Evolutionary conservation across 768 basidiomycete genomes (phyloP), one percentile per base, ranked within the genome.

Genomic region (Candolleomyces efflorescens): DNA sequence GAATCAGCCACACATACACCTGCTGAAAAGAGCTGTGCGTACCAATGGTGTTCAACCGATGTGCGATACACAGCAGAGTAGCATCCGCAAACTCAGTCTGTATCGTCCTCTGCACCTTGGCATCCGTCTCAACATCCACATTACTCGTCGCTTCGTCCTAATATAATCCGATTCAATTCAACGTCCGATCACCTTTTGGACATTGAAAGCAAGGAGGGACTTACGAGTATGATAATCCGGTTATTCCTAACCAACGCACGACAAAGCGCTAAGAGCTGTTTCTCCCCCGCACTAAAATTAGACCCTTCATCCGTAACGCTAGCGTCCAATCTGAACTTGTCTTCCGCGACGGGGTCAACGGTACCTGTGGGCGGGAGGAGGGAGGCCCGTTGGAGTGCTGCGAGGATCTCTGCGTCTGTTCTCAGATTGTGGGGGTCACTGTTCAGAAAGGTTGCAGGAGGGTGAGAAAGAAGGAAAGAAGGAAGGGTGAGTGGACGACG

Each of bases 281-380:
- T 77, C 63, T 83, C 82, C 36, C 82, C 84, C 0, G 79, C 82
- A 59, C 79, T 81, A 61, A 78, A 83, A 60, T 85, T 86, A 0
- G 74, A 73, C 3, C 82, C 62, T 57, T 63, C 62, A 62, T 86
- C 82, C 7, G 81, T 78, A 5, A 90, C 84, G 1, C 70, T 67
- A 0, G 83, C 75, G 63, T 85, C 81, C 36, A 90, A 70, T 58
- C 82, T 82, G 70, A 89, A 89, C 66, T 91, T 91, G n/a, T 81
- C 76, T 60, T 85, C 80, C 6, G 78, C 75, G 39, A 66, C 64
- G 13, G 82, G 68, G 62, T 83, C 76, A 23, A 71, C 56, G 11
- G 71, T 58, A 6, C 82, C 83, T 26, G 77, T 74, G 18, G 71
- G 69, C 1, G 83, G 83, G 12, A 89, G 75, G 12, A 90, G 74